Base-by-base conservation (phyloP, 805 yeast genomes). In the Sugiyamaella smithiae region DNA sequence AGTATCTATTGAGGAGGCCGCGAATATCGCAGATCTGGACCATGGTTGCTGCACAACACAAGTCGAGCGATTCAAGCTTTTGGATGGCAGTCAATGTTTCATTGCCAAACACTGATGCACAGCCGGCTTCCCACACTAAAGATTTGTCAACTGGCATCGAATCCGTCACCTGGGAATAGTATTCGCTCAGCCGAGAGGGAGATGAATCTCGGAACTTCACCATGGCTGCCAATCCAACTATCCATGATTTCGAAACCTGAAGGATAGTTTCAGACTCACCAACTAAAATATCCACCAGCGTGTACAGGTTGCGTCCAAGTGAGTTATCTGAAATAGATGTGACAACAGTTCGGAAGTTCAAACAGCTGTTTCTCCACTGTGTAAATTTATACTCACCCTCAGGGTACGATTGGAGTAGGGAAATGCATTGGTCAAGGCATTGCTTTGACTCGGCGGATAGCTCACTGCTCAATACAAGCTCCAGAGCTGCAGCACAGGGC, bases 201-300 rank as follows among this genome's bases (percentile, higher is more conserved):
- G 61, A 37, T 6, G 68, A 64, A 41, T 66, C 69, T 31, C 53
- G 58, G 28, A 60, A 61, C 44, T 51, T 48, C 44, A 63, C 51
- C 28, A 63, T 46, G 5, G 67, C 61, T 2, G 58, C 62, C 9
- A 64, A 42, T 11, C 60, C 61, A 28, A 65, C 69, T 36, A 53
- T 63, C 69, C 69, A 66, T n/a, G 62, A 52, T 20, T 53, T 55
- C 17, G 58, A 37, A 2, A 48, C 42, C 17, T 54, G 52, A 19
- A 58, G 25, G 16, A 66, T 55, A 5, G 65, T 53, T 3, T 57
- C 59, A 12, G 33, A 31, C 19, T 65, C 64, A 5, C 70, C 69
- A 4, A 52, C 35, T 25, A 66, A 46, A 8, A 67, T 51, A 8
- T 50, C 47, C 8, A 60, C 46, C n/a, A 67, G 37, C n/a, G 55